These are phyloP conservation scores for Fraxinus anomala DNA, from an alignment of 257 asterid species.

Conservation along the genomic window DNA sequence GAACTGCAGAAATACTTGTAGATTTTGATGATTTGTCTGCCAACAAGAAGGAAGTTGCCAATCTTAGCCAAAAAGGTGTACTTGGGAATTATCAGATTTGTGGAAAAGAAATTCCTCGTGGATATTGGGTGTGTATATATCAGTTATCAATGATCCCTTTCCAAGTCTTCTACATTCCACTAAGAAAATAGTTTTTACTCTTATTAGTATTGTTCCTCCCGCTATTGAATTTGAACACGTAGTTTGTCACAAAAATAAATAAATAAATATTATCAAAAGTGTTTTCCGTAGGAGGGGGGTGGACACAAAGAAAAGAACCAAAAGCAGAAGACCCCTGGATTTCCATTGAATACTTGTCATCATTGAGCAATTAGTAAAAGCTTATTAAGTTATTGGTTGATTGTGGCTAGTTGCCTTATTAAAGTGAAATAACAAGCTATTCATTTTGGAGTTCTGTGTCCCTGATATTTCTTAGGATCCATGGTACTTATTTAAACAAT, in stretches of 20 bases:
- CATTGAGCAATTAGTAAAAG: slow-evolving; percentile 1
- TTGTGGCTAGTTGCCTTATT: background rate
- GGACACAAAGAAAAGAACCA: background rate
- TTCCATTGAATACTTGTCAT: background rate
- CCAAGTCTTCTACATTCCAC: background rate
- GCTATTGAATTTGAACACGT: slow-evolving; percentile 9
- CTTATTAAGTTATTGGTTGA: slow-evolving; percentile 7
- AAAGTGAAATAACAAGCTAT: background rate
- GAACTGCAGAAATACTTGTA: slow-evolving; percentile 87
- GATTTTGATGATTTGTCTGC: slow-evolving; percentile 67
- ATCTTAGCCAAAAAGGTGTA: slow-evolving; percentile 43
- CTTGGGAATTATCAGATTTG: slow-evolving; percentile 65
- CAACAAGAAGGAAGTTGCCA: slow-evolving; percentile 36
- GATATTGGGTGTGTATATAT: slow-evolving; percentile 82
- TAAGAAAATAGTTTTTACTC: slow-evolving; percentile 4
- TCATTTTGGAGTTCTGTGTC: background rate
- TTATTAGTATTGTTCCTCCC: background rate
- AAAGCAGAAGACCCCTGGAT: background rate
- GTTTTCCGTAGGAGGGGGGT: no score
- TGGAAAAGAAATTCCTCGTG: slow-evolving; percentile 91
- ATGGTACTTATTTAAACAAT: background rate
- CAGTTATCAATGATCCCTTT: slow-evolving; percentile 20
- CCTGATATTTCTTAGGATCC: background rate
- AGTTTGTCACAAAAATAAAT: background rate
- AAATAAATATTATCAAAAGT: no score